These are phyloP conservation scores for Stagonosporopsis rhizophila DNA, from an alignment of 2,329 filamentous ascomycete species.

Conservation along the genomic window DNA sequence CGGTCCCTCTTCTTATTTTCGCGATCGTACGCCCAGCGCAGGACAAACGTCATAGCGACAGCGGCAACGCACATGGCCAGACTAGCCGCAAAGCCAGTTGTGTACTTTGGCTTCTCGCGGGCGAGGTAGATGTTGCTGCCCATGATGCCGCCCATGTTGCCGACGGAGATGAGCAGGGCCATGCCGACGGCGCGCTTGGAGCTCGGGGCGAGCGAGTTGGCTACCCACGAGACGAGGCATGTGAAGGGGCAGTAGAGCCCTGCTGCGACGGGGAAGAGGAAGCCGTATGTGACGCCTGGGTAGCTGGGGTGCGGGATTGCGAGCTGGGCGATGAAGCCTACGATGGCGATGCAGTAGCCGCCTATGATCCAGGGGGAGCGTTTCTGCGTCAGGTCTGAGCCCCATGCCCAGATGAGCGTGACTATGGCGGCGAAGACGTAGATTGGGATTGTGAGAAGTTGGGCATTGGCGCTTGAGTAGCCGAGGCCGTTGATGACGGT, in stretches of 20 bases:
- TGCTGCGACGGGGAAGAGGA: slow-evolving; percentile 48
- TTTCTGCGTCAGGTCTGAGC: slow-evolving; percentile 59
- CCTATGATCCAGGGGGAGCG: slow-evolving; percentile 63
- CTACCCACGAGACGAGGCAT: slow-evolving; percentile 47
- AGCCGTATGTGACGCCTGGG: slow-evolving; percentile 55
- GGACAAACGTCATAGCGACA: slow-evolving; percentile 53
- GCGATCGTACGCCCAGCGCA: slow-evolving; percentile 52
- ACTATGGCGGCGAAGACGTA: slow-evolving; percentile 53
- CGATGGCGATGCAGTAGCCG: slow-evolving; percentile 58
- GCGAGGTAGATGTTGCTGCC: slow-evolving; percentile 59
- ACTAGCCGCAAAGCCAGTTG: slow-evolving; percentile 58
- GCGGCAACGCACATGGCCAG: slow-evolving; percentile 57
- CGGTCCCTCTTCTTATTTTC: slow-evolving; percentile 41
- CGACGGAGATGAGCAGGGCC: slow-evolving; percentile 57
- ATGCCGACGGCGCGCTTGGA: slow-evolving; percentile 55
- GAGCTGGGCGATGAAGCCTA: slow-evolving; percentile 65
- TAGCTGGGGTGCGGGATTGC: slow-evolving; percentile 52
- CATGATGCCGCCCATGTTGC: slow-evolving; percentile 55
- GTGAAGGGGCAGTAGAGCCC: slow-evolving; percentile 49
- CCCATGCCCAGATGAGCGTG: slow-evolving; percentile 53
- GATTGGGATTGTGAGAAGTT: slow-evolving; percentile 53
- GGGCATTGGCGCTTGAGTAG: slow-evolving; percentile 51
- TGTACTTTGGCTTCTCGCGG: slow-evolving; percentile 57
- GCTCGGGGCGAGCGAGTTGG: slow-evolving; percentile 43
- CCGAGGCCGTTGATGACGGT: slow-evolving; percentile 53